Base-by-base conservation (phyloP, 202 grass and related monocot genomes). In the Schoenoplectus triqueter region DNA sequence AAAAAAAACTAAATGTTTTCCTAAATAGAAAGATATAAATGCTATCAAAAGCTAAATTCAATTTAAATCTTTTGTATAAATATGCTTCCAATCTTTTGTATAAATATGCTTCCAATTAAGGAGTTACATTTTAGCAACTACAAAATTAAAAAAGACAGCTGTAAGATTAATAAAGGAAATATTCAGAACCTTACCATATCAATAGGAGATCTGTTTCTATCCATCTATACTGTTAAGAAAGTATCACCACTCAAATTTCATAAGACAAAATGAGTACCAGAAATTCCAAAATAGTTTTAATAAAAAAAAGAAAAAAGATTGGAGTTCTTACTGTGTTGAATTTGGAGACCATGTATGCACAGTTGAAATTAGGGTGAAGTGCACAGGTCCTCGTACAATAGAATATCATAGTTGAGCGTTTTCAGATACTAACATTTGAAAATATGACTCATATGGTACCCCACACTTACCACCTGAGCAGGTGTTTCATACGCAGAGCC, bases 331-430 rank as follows among this genome's bases (percentile, higher is more conserved):
- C 94, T 97, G 94, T 55, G 88, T 86, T 0, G 94, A 97, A 42
- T 87, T 91, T 22, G 85, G 73, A 39, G 92, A 86, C 92, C 92
- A 97, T 9, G 85, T 3, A 69, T 97, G 92, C 71, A 94, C 94
- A 6, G 94, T 97, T 4, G 92, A 97, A 80, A 97, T 97, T 21
- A 97, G 79, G 50, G 88, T 15, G 70, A 94, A 97, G 87, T 94
- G 94, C 67, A 91, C 65, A 14, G 78, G 91, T 41, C 91, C 92
- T 89, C 94, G 88, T 72, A 94, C 92, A 82, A 97, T 92, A 13
- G 94, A 91, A 48, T 97, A 97, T 92, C 94, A 97, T 42, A 92
- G 94, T 84, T 91, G 86, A 68, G 94, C 94, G 75, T 89, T 91
- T 59, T 59, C 20, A 8, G 62, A 59, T 61, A 84, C 9, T 9